These are phyloP conservation scores for Somion occarium DNA, from an alignment of 1,284 basidiomycete genomes.

Conservation along the genomic window DNA sequence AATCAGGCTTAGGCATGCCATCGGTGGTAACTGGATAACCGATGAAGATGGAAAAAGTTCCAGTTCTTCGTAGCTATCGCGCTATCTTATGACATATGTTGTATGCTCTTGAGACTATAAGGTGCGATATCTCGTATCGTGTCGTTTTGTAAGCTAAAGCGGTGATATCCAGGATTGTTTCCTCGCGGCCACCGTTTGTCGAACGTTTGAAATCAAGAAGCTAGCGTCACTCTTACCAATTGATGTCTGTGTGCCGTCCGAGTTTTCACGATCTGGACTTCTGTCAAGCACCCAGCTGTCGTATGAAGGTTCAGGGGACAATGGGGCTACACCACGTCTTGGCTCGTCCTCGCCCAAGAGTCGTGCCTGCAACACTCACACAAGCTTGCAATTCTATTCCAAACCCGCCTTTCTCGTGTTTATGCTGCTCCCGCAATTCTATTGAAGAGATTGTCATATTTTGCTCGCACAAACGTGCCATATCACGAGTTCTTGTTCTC, in stretches of 20 bases:
- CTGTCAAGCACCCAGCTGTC: neutral
- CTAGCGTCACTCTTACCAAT: neutral
- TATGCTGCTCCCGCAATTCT: neutral
- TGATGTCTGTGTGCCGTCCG: neutral
- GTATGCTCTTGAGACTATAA: neutral
- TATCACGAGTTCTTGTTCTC: constrained; percentile 2
- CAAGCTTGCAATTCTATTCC: neutral
- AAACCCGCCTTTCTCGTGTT: neutral
- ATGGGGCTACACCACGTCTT: neutral
- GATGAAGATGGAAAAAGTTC: neutral
- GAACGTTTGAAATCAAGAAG: neutral
- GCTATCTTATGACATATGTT: neutral
- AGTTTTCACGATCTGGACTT: neutral
- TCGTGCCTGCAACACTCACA: neutral
- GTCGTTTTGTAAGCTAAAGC: neutral
- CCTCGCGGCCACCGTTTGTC: neutral
- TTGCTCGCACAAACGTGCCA: neutral
- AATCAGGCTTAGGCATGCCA: neutral
- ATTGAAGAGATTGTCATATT: neutral
- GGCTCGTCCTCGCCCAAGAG: neutral
- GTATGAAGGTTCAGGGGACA: neutral
- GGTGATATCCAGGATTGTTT: neutral
- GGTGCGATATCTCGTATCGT: neutral
- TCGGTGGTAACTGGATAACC: neutral
- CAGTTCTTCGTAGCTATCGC: neutral